Conservation (phyloP, 257 asterid genomes). For the Nyctanthes arbortristis region DNA sequence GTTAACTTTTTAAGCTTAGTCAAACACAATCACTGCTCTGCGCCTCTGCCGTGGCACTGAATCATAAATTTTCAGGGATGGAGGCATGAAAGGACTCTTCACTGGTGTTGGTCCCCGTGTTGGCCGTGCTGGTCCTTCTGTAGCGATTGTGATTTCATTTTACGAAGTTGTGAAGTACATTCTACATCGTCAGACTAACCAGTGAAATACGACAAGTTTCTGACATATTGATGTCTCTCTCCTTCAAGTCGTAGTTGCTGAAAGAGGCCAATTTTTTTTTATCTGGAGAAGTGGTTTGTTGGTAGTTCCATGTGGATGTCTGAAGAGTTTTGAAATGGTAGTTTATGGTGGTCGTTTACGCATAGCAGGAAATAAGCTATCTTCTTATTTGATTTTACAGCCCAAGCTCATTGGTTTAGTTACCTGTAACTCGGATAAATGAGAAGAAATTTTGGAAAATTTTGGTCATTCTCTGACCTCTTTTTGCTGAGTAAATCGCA, state of each 20-base stretch:
- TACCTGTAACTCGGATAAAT: slow-evolving; percentile 17
- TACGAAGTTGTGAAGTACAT: slow-evolving; percentile 82
- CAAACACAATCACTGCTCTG: background rate
- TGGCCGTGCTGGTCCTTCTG: slow-evolving; percentile 97
- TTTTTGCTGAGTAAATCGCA: slow-evolving; percentile 43
- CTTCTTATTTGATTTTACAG: slow-evolving; percentile 34
- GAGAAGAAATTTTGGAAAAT: slow-evolving; percentile 44
- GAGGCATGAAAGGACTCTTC: slow-evolving; percentile 86
- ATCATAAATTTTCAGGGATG: slow-evolving; percentile 50
- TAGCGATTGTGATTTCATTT: slow-evolving; percentile 90
- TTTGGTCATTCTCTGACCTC: slow-evolving; percentile 17
- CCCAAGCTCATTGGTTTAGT: slow-evolving; percentile 25
- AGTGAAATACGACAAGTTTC: slow-evolving; percentile 8
- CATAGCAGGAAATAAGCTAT: slow-evolving; percentile 33
- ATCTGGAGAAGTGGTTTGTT: slow-evolving; percentile 19
- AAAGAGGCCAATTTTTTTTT: slow-evolving; percentile 28
- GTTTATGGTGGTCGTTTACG: slow-evolving; percentile 6
- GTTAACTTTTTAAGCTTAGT: background rate
- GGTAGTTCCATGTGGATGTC: slow-evolving; percentile 30
- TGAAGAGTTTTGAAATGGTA: slow-evolving; percentile 23
- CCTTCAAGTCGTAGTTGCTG: slow-evolving; percentile 29
- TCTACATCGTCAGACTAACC: slow-evolving; percentile 47
- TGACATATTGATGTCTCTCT: background rate
- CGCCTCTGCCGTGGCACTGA: background rate
- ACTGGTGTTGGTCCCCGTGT: slow-evolving; percentile 98